Evolutionary conservation across 78 protist species (phyloP), one percentile per base, ranked within the genome.

Genomic region (Cavenderia fasciculata): DNA sequence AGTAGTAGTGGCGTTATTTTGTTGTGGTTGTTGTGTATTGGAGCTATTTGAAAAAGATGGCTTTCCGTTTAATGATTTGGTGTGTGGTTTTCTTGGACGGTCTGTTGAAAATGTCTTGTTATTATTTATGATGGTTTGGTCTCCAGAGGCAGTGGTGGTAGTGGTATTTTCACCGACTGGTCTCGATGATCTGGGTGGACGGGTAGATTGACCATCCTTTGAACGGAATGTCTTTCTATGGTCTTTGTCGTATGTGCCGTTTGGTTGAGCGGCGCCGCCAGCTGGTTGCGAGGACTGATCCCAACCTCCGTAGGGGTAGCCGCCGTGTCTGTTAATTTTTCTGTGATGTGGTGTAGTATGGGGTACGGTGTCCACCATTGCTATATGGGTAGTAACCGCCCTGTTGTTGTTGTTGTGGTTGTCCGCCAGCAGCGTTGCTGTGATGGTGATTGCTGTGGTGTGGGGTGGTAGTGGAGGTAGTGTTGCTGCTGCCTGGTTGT

Each of bases 241-340:
- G 40, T 29, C 31, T n/a, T 40, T 49, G 36, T 38, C 3, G 82
- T 33, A 0, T 38, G 36, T 1, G n/a, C 47, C 19, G 71, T 14
- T 69, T 46, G 78, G 41, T 31, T 51, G 63, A n/a, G 46, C 21
- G 34, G 21, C 34, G 47, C 0, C 56, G 18, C 54, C 21, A 43
- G 19, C 43, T 19, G 19, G 66, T 19, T 18, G 59, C 25, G 6
- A n/a, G 25, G n/a, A 49, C 8, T 59, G 47, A 57, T 74, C 84
- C 84, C 84, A 74, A 23, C 68, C 63, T 10, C 69, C 84, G 16
- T 74, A 56, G 34, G 63, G 84, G 25, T 74, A 74, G 4, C 68
- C 84, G 31, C 84, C 84, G 41, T 5, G 3, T 19, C 16, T 19
- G 21, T 14, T 14, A 10, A 29, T 33, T 34, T 1, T 34, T 49